phyloP scores from a whole-genome alignment of 2,329 filamentous ascomycete genomes.

The Orbilia javanica region DNA sequence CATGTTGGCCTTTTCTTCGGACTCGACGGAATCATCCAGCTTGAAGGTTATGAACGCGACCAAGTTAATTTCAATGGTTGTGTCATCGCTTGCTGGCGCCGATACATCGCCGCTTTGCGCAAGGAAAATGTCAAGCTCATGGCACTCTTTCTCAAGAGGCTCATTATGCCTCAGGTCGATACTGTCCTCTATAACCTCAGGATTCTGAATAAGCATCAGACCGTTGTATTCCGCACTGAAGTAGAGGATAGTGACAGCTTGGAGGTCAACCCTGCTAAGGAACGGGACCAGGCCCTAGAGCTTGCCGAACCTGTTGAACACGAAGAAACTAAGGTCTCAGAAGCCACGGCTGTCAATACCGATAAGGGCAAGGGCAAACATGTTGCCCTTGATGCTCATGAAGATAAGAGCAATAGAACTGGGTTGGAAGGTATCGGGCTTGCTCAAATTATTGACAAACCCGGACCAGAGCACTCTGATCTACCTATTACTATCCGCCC shows the following conservation, averaged over 20 bases:
- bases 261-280: not conserved
- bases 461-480: not conserved
- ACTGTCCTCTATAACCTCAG: slow-evolving; percentile 8
- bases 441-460: not conserved
- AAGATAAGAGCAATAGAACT: not conserved
- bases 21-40: not conserved
- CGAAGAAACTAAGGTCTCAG: not conserved
- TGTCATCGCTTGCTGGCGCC: slow-evolving; percentile 29
- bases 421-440: not conserved
- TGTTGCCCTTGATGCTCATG: not conserved
- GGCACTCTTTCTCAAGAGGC: not conserved
- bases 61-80: not conserved
- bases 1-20: slow-evolving; percentile 17
- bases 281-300: not conserved
- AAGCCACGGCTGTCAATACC: not conserved
- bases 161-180: slow-evolving; percentile 44
- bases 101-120: slow-evolving; percentile 25
- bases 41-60: not conserved
- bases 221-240: not conserved
- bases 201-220: slow-evolving; percentile 16
- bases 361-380: not conserved
- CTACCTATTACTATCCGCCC: not conserved
- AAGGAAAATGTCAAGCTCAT: slow-evolving; percentile 1
- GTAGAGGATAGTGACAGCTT: not conserved
- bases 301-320: not conserved